These are phyloP conservation scores for Yamadazyma atlantica DNA, from an alignment of 1,139 yeast genomes.

Conservation along the genomic window DNA sequence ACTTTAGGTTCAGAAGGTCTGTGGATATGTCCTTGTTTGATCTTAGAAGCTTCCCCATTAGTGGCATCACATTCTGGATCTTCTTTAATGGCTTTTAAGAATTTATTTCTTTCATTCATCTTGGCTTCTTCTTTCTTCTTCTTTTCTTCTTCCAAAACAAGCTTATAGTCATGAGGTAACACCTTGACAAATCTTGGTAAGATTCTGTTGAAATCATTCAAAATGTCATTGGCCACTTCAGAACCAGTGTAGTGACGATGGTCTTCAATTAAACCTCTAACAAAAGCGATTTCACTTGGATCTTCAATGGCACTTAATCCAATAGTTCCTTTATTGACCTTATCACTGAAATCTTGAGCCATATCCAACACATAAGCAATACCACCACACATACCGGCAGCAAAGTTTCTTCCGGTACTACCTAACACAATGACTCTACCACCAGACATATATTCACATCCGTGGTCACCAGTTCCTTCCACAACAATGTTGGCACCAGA, in stretches of 20 bases:
- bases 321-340: slow-evolving; percentile 80
- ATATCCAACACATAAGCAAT: slow-evolving; percentile 94
- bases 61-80: slow-evolving; percentile 87
- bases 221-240: slow-evolving; percentile 79
- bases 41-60: slow-evolving; percentile 73
- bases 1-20: slow-evolving; percentile 67
- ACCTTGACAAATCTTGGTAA: slow-evolving; percentile 92
- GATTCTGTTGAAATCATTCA: slow-evolving; percentile 83
- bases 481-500: slow-evolving; percentile 97
- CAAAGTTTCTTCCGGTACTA: slow-evolving; percentile 90
- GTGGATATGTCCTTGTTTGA: slow-evolving; percentile 47
- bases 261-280: slow-evolving; percentile 91
- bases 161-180: slow-evolving; percentile 87
- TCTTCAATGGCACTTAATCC: slow-evolving; percentile 77
- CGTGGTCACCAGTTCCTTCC: slow-evolving; percentile 98
- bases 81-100: slow-evolving; percentile 67
- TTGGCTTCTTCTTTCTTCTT: slow-evolving; percentile 65
- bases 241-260: slow-evolving; percentile 95
- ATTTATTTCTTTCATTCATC: slow-evolving; percentile 56
- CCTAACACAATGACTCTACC: slow-evolving; percentile 96
- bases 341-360: slow-evolving; percentile 85
- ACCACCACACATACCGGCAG: slow-evolving; percentile 99
- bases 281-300: slow-evolving; percentile 90
- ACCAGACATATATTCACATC: slow-evolving; percentile 99
- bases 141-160: slow-evolving; percentile 80